Base-by-base conservation (phyloP, 495 filamentous ascomycete species). In the Ramalina intermedia region DNA sequence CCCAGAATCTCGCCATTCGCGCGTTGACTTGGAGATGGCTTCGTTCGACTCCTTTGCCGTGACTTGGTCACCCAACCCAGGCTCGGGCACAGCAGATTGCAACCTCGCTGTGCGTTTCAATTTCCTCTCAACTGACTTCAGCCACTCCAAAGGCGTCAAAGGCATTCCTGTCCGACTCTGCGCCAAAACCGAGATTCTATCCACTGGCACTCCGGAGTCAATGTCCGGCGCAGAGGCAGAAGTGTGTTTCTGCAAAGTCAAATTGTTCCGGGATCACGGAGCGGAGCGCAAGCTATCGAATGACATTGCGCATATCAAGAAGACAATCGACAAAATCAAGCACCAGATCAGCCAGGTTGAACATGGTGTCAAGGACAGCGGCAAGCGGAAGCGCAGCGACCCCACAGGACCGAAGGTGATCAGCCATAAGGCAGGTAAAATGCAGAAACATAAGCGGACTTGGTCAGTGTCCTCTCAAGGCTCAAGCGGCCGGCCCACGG, bases 81-180 rank as follows among this genome's bases (percentile, higher is more conserved):
- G 73, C 46, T 66, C 61, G 1, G 76, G 74, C 0, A 55, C 66
- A 2, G 68, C 81, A 7, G 82, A 94, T 46, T 91, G 85, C 64
- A 80, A 73, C 23, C 75, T 98, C 33, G 79, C 86, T 13, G 84
- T 96, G 14, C 85, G 88, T 41, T 98, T 96, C 73, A 96, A 98
- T 63, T 98, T 98, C 59, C 73, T 96, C 0, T 98, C 91, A 0
- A 98, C 90, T 12, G 91, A 98, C 59, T 98, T 96, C 61, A 96
- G 88, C 60, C 88, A 94, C 57, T 96, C 91, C 6, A 96, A 98
- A 55, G 91, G 91, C 26, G 90, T 98, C 26, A 96, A 96, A 62
- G 91, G 91, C 16, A 93, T 94, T 48, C 87, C 90, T 0, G 88
- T 98, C 12, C 67, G 91, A 38, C 72, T 98, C 4, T 96, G 90